These are phyloP conservation scores for Aspergillus baeticus DNA, from an alignment of 495 filamentous ascomycete species.

Conservation along the genomic window DNA sequence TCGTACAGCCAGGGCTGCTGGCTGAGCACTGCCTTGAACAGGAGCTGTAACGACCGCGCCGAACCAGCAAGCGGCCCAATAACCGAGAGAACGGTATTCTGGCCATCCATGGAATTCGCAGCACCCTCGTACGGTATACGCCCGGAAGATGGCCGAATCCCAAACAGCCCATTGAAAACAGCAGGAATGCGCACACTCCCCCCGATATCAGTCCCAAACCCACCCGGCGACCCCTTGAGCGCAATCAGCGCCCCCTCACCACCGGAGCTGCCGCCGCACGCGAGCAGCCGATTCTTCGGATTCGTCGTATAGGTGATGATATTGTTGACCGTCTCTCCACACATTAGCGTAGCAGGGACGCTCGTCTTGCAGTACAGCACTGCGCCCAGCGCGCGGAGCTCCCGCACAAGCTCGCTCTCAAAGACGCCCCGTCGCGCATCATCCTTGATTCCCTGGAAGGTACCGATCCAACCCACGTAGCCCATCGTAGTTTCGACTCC, in stretches of 20 bases:
- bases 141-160: conserved; percentile 46
- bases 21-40: conserved; percentile 54
- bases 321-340: conserved; percentile 57
- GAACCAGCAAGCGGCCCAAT: conserved; percentile 56
- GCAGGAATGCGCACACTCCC: conserved; percentile 68
- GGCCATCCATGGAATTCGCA: conserved; percentile 57
- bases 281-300: conserved; percentile 47
- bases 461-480: conserved; percentile 53
- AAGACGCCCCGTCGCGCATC: conserved; percentile 35
- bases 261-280: conserved; percentile 57
- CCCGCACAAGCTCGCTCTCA: conserved; percentile 51
- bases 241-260: conserved; percentile 62
- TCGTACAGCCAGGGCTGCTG: conserved; percentile 65
- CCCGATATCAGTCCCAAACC: conserved; percentile 71
- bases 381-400: conserved; percentile 57
- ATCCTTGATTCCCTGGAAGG: conserved; percentile 47
- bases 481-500: conserved; percentile 66
- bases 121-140: conserved; percentile 45
- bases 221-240: conserved; percentile 52
- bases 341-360: conserved; percentile 61
- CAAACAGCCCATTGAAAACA: conserved; percentile 62
- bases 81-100: conserved; percentile 55
- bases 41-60: conserved; percentile 46
- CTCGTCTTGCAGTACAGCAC: conserved; percentile 67
- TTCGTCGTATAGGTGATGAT: conserved; percentile 53